These are phyloP conservation scores for Pelargonium australe DNA, from an alignment of 441 rosid genomes.

Conservation along the genomic window DNA sequence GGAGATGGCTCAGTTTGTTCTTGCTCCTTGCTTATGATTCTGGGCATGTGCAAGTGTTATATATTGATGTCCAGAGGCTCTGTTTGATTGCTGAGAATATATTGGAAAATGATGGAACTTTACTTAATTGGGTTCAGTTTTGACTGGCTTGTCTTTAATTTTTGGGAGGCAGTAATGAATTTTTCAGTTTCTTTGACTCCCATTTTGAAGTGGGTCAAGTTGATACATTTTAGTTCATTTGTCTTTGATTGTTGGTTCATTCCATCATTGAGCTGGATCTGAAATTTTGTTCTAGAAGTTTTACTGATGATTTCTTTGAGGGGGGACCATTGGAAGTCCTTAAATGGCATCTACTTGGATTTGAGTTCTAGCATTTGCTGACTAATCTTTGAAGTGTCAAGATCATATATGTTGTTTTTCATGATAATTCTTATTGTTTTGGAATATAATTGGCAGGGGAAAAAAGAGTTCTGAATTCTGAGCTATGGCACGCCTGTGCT, in stretches of 20 bases:
- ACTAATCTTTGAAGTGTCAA: too few relatives aligned
- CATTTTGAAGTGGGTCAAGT: not conserved
- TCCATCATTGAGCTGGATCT: not conserved
- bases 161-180: not conserved
- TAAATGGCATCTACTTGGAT: too few relatives aligned
- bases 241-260: not conserved
- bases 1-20: too few relatives aligned
- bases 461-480: slow-evolving; percentile 83
- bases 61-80: too few relatives aligned
- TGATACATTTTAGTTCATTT: not conserved
- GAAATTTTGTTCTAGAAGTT: not conserved
- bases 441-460: slow-evolving; percentile 53
- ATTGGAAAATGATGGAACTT: slow-evolving; percentile 6
- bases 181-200: not conserved
- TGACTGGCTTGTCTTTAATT: too few relatives aligned
- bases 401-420: not conserved
- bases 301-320: not conserved
- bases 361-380: too few relatives aligned
- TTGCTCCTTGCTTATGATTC: too few relatives aligned
- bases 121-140: not conserved
- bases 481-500: slow-evolving; percentile 99
- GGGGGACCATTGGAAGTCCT: not conserved
- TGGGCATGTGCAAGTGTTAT: too few relatives aligned
- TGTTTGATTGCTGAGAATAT: not conserved
- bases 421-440: not conserved